Base-by-base conservation (phyloP, 75 land plant genomes). In the Selaginella moellendorffii region DNA sequence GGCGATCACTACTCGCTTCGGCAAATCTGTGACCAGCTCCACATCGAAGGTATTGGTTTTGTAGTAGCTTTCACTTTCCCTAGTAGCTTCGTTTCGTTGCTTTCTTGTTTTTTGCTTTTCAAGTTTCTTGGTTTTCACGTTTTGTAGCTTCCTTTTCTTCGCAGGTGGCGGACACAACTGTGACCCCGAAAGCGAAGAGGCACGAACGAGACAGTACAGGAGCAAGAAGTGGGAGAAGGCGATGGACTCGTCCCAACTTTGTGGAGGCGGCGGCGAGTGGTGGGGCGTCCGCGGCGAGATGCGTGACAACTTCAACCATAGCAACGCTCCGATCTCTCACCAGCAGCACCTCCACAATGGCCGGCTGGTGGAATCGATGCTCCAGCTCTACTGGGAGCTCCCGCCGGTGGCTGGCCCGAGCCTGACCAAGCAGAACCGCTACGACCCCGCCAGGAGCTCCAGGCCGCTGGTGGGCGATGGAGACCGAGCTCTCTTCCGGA, bases 1-100 rank as follows among this genome's bases (percentile, higher is more conserved):
- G 96, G 96, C 53, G 96, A 87, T 54, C 96, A 90, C 74, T 90
- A 90, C 67, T 90, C 96, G 5, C 74, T 90, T 36, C 78, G 96
- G 61, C 96, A 90, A 62, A 90, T 90, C 36, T 90, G 96, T 72
- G 96, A 90, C 66, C 96, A 90, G 59, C 75, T 64, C 30, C 81
- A 83, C 64, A 80, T 86, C 29, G 73, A 77, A 79, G 96, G 96
- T 87, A 29, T n/a, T n/a, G n/a, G n/a, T n/a, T n/a, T n/a, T n/a
- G n/a, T n/a, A n/a, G n/a, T n/a, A n/a, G n/a, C n/a, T n/a, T n/a
- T n/a, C n/a, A n/a, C n/a, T n/a, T n/a, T n/a, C n/a, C n/a, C n/a
- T n/a, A n/a, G n/a, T n/a, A n/a, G n/a, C n/a, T n/a, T n/a, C n/a
- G n/a, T n/a, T n/a, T n/a, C n/a, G n/a, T n/a, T n/a, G n/a, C n/a